phyloP scores from a whole-genome alignment of 2,329 filamentous ascomycete species.

The Tolypocladium ophioglossoides region DNA sequence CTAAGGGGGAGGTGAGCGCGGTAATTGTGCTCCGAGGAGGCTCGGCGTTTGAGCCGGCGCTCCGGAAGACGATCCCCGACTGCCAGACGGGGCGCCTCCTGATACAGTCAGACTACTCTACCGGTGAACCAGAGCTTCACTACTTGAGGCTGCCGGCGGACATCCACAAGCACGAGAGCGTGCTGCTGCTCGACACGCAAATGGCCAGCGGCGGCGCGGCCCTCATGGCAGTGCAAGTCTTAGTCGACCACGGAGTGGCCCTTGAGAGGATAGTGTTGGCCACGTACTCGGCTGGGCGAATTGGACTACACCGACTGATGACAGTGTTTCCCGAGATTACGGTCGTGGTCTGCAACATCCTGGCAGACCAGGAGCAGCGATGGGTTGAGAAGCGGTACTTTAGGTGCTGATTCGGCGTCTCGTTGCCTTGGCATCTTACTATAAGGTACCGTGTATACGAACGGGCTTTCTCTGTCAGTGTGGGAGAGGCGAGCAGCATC shows the following conservation, averaged over 20 bases:
- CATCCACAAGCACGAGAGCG: conserved; percentile 64
- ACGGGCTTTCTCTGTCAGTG: neutral
- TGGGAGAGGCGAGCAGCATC: neutral
- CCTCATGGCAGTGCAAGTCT: conserved; percentile 91
- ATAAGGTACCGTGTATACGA: neutral
- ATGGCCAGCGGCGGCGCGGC: conserved; percentile 82
- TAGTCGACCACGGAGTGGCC: conserved; percentile 84
- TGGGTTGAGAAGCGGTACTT: conserved; percentile 90
- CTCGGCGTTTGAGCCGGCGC: conserved; percentile 74
- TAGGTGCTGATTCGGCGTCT: conserved; percentile 51
- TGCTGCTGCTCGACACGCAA: conserved; percentile 83
- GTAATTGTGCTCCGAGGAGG: conserved; percentile 85
- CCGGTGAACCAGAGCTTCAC: conserved; percentile 86
- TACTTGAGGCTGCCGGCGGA: conserved; percentile 71
- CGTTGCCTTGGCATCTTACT: neutral
- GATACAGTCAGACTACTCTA: conserved; percentile 78
- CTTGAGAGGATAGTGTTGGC: conserved; percentile 84
- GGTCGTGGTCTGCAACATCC: conserved; percentile 74
- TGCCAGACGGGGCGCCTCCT: conserved; percentile 81
- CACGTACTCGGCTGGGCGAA: conserved; percentile 78
- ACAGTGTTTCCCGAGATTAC: conserved; percentile 82
- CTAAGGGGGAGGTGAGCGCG: conserved; percentile 67
- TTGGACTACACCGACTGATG: conserved; percentile 74
- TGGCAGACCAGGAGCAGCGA: conserved; percentile 70
- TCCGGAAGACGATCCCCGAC: conserved; percentile 86